Conservation (phyloP, 805 yeast genomes). For the Candida methanosorbosa region DNA sequence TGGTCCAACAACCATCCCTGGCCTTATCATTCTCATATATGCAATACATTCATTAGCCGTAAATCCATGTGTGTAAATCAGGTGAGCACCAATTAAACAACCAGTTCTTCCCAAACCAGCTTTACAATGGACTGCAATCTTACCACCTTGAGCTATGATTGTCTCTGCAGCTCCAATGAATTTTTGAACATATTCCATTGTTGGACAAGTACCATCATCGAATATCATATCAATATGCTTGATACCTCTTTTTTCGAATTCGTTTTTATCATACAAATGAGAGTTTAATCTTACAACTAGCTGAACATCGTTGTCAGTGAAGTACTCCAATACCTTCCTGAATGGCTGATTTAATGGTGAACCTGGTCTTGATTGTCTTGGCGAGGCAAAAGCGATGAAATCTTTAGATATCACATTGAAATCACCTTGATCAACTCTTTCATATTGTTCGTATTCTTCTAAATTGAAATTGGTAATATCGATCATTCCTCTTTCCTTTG, state of each 20-base stretch:
- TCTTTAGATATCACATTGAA: slow-evolving; percentile 87
- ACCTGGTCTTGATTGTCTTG: slow-evolving; percentile 58
- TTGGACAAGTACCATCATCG: slow-evolving; percentile 98
- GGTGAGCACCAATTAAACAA: slow-evolving; percentile 93
- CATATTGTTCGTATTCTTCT: slow-evolving; percentile 91
- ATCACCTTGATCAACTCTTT: slow-evolving; percentile 95
- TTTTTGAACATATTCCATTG: slow-evolving; percentile 84
- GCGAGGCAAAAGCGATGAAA: slow-evolving; percentile 96
- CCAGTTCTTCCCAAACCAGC: slow-evolving; percentile 99
- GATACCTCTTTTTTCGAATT: slow-evolving; percentile 76
- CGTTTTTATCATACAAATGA: slow-evolving; percentile 76
- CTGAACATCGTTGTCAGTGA: slow-evolving; percentile 64
- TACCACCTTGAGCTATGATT: slow-evolving; percentile 76
- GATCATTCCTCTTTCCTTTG: slow-evolving; percentile 83
- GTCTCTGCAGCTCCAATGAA: slow-evolving; percentile 95
- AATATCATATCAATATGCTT: slow-evolving; percentile 93
- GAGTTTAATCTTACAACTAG: slow-evolving; percentile 90
- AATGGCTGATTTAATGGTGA: slow-evolving; percentile 63
- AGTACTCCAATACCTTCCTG: slow-evolving; percentile 71
- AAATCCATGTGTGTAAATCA: slow-evolving; percentile 92
- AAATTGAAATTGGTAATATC: slow-evolving; percentile 81
- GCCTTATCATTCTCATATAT: slow-evolving; percentile 91
- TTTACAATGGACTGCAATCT: slow-evolving; percentile 97
- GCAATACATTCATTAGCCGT: slow-evolving; percentile 97
- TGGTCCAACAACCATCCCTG: slow-evolving; percentile 99